Evolutionary conservation across 78 protist species (phyloP).

Genomic region (Planoprotostelium fungivorum): DNA sequence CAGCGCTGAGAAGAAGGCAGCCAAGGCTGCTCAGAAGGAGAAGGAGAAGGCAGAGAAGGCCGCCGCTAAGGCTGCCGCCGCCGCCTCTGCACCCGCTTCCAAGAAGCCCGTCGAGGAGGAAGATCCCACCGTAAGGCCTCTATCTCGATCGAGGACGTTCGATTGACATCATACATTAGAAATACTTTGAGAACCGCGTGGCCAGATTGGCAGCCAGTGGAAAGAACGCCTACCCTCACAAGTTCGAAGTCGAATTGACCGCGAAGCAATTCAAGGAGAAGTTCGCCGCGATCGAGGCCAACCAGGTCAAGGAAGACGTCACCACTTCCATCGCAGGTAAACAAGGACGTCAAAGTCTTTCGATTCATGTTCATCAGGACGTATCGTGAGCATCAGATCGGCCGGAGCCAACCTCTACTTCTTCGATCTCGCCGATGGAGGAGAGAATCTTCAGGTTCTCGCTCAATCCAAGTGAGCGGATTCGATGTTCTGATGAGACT

Average conservation of each 20-base stretch:
- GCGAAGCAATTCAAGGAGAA: conserved; percentile 59
- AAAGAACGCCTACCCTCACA: conserved; percentile 63
- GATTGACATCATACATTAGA: too few species aligned
- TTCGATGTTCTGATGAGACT: too few species aligned
- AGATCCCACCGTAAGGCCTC: neutral
- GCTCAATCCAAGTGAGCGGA: too few species aligned
- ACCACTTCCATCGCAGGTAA: conserved; percentile 70
- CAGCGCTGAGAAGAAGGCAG: neutral
- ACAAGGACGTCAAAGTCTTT: neutral
- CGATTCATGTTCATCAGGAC: conserved; percentile 20
- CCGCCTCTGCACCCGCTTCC: neutral
- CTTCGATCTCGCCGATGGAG: conserved; percentile 83
- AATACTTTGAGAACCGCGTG: neutral
- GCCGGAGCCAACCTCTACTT: conserved; percentile 81
- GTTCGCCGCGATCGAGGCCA: conserved; percentile 26
- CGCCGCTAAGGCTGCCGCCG: neutral
- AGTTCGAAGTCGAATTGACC: conserved; percentile 38
- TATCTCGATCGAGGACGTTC: too few species aligned
- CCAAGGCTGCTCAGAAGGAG: neutral
- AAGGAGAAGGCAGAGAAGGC: neutral
- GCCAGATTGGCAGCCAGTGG: neutral
- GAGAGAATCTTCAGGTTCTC: conserved; percentile 83
- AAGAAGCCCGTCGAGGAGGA: neutral
- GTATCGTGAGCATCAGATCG: conserved; percentile 74
- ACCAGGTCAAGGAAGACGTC: conserved; percentile 14